Evolutionary conservation across 2,329 filamentous ascomycete species (phyloP), one percentile per base, ranked within the genome.

Genomic region (Alternaria ethzedia): DNA sequence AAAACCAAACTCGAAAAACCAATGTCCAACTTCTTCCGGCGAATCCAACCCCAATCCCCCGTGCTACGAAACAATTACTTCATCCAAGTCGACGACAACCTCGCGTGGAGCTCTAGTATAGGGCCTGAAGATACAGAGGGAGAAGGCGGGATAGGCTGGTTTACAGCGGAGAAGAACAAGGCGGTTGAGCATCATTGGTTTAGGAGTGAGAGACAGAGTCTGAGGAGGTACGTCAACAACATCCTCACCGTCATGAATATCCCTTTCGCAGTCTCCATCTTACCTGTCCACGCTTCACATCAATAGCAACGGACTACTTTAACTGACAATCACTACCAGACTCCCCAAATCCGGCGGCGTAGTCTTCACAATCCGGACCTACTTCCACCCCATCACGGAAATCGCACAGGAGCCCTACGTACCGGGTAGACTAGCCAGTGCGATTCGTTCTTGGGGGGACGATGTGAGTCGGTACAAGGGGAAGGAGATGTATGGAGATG

Each of bases 41-140:
- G 93, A 0, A 78, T 63, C 3, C 85, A 86, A 73, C 90, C 90
- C 1, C 89, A 93, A 45, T 87, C 88, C 47, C 86, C 89, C 0
- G 86, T 91, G 23, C 70, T 88, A 20, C 84, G 92, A 62, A 93
- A 94, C 76, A 95, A 96, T 76, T 96, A 96, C 80, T 96, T 96
- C 82, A 86, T 96, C 66, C 93, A 96, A 80, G 92, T 96, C 1
- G 93, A 96, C 74, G 91, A 94, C 60, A 80, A 86, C 6, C 83
- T 97, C 2, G 83, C 90, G 0, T 96, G 93, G 93, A 92, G 89
- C 63, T 82, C 84, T 72, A 92, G 88, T 71, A 94, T 96, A 69
- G 93, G 93, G 0, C 71, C 81, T 15, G 93, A 96, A 78, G 91
- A 96, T 75, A 44, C 49, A 4, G 80, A 81, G 1, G 80, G 82